phyloP scores from a whole-genome alignment of 139 green algal genomes.

The Bryopsis sp. region DNA sequence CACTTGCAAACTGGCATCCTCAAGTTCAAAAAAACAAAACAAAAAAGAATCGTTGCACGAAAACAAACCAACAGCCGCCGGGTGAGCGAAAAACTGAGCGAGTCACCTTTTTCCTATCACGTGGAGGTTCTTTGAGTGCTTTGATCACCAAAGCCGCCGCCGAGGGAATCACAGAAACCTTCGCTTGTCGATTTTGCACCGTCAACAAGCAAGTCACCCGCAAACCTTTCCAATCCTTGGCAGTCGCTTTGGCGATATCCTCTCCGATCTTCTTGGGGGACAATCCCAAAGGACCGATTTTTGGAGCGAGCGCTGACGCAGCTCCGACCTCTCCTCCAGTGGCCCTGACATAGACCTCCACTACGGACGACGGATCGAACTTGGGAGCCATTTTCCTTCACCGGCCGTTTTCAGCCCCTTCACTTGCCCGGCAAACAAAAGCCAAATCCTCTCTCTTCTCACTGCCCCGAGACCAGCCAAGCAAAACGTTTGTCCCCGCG shows the following conservation, averaged over 20 bases:
- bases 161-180: constrained; percentile 93
- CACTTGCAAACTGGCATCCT: too few relatives aligned
- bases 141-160: constrained; percentile 95
- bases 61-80: too few relatives aligned
- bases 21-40: too few relatives aligned
- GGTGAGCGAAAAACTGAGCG: not conserved
- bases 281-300: constrained; percentile 98
- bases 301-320: constrained; percentile 94
- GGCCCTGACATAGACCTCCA: constrained; percentile 94
- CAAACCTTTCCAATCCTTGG: constrained; percentile 98
- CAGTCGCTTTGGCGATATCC: constrained; percentile 99
- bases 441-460: too few relatives aligned
- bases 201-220: constrained; percentile 97
- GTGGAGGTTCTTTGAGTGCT: constrained; percentile 90
- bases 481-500: too few relatives aligned
- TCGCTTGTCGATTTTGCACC: constrained; percentile 97
- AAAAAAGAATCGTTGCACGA: too few relatives aligned
- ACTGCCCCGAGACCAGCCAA: too few relatives aligned
- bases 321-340: constrained; percentile 97
- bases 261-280: constrained; percentile 99
- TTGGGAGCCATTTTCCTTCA: constrained; percentile 93
- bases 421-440: too few relatives aligned
- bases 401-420: too few relatives aligned
- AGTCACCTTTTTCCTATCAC: constrained; percentile 92
- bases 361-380: constrained; percentile 79